Evolutionary conservation across 371 early-diverging fungal genomes (phyloP), one percentile per base, ranked within the genome.

Genomic region (Capillidium heterosporum): DNA sequence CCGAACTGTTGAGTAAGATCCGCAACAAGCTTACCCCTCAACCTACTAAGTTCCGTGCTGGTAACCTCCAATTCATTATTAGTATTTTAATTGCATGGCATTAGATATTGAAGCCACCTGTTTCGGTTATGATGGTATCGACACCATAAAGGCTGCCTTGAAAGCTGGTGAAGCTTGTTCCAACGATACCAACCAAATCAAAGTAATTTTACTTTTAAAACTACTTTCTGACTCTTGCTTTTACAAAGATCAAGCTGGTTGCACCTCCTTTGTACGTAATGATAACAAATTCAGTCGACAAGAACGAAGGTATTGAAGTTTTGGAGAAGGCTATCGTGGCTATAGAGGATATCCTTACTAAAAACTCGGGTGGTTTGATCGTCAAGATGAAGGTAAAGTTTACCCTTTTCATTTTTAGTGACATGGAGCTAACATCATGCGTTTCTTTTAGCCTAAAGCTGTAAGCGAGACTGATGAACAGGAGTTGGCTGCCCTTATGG

Each of bases 221-320:
- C 27, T 28, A n/a, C 28, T 24, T 27, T 23, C 32, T 15, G 23
- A 39, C 50, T 40, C n/a, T 28, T n/a, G 2, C 7, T 32, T 19
- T 42, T 63, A 63, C 70, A 72, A 60, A 69, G 55, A 66, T 71
- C 55, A 79, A 75, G 64, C 74, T 91, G 58, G 85, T 91, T 43
- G 95, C 96, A 1, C 95, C 98, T 39, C 98, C 98, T 27, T 73
- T 89, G 49, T 98, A 95, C 65, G 92, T 95, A 55, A 85, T 98
- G 67, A 78, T 85, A 57, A 86, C 93, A 27, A 83, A 85, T 63
- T 80, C 90, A 19, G 63, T 89, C 55, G 93, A 96, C 61, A 93
- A 93, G 74, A 73, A 71, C 21, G 67, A 67, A 53, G 96, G 95
- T 61, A 79, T 96, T 61, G 79, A 84, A 56, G 71, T 78, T 24